These are phyloP conservation scores for Primulina eburnea DNA, from an alignment of 257 asterid species.

Conservation along the genomic window DNA sequence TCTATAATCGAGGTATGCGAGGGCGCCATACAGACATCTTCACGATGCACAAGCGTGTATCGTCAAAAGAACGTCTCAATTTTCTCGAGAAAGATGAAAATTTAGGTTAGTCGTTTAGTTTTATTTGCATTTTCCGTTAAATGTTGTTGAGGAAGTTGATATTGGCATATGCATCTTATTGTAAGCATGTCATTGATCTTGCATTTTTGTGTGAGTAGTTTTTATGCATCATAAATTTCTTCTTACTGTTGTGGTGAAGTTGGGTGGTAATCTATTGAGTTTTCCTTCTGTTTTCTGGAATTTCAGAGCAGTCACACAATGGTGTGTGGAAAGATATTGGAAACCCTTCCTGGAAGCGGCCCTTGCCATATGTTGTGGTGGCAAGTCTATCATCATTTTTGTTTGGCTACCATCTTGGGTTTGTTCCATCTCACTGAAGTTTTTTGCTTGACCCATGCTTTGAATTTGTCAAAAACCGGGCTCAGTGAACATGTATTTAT, in stretches of 20 bases:
- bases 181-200: not conserved
- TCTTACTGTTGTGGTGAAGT: not conserved
- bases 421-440: constrained; percentile 33
- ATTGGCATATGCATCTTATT: not conserved
- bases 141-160: not conserved
- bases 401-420: constrained; percentile 97
- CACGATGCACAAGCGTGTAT: constrained; percentile 64
- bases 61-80: constrained; percentile 51
- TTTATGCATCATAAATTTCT: not conserved
- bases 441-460: constrained; percentile 1
- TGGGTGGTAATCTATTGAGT: constrained; percentile 14
- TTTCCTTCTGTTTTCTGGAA: constrained; percentile 17
- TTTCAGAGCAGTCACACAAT: constrained; percentile 41
- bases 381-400: constrained; percentile 80
- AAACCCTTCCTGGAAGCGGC: constrained; percentile 80
- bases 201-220: not conserved
- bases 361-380: constrained; percentile 85
- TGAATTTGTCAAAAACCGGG: not conserved
- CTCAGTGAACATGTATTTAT: not conserved
- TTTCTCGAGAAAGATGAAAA: constrained; percentile 42
- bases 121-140: not conserved
- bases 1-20: constrained; percentile 36
- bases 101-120: constrained; percentile 34
- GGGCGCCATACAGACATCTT: constrained; percentile 46
- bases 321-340: constrained; percentile 49